These are phyloP conservation scores for Sporothrix luriei DNA, from an alignment of 2,329 filamentous ascomycete genomes.

Conservation along the genomic window DNA sequence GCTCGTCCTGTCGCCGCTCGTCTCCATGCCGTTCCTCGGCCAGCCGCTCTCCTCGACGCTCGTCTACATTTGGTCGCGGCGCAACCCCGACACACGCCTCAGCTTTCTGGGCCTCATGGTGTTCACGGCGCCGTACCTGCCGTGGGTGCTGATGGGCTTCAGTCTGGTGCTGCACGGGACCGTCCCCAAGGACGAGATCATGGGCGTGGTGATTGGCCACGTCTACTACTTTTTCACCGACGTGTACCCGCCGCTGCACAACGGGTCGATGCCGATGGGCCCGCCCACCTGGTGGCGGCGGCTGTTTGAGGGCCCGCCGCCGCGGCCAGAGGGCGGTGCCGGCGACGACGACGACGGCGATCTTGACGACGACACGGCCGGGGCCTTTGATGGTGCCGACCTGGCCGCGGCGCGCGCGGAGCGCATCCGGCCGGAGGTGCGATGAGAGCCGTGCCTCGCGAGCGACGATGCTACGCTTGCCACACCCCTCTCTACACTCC, in stretches of 20 bases:
- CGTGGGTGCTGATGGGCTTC: conserved; percentile 94
- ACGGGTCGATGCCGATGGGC: conserved; percentile 81
- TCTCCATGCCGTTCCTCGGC: conserved; percentile 93
- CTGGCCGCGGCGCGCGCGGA: conserved; percentile 55
- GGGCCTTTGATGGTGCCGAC: conserved; percentile 60
- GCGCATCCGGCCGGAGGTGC: conserved; percentile 42
- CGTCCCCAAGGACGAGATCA: conserved; percentile 92
- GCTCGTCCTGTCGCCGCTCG: conserved; percentile 78
- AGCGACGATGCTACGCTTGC: neutral
- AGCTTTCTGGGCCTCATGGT: conserved; percentile 87
- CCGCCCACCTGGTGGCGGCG: conserved; percentile 89
- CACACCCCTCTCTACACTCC: no score
- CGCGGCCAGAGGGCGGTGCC: conserved; percentile 36
- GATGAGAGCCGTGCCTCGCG: conserved; percentile 27
- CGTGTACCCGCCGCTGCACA: conserved; percentile 89
- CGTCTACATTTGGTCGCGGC: conserved; percentile 96
- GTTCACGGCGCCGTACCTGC: conserved; percentile 91
- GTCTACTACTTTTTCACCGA: conserved; percentile 98
- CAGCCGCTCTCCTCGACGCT: conserved; percentile 88
- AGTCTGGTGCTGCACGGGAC: conserved; percentile 87
- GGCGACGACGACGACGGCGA: conserved; percentile 39
- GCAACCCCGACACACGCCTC: conserved; percentile 87
- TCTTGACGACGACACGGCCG: conserved; percentile 49
- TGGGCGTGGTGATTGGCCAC: conserved; percentile 92
- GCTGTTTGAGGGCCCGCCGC: conserved; percentile 68